phyloP scores from a whole-genome alignment of 2,329 filamentous ascomycete species.

The Westerdykella sp. region DNA sequence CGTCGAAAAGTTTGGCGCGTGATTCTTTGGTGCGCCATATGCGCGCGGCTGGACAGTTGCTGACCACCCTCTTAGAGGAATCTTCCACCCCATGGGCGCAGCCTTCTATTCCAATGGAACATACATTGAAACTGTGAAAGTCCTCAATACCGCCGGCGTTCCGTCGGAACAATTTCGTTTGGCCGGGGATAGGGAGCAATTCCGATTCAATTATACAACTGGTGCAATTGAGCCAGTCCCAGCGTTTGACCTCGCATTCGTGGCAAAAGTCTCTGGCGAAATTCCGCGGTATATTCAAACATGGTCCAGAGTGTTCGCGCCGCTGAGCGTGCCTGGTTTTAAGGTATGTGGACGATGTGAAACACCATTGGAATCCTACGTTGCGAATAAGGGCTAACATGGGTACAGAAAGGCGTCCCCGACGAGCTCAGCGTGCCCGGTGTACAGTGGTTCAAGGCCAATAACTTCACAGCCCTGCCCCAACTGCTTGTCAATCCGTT shows the following conservation, averaged over 20 bases:
- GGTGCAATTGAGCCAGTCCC: conserved; percentile 22
- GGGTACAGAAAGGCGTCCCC: conserved; percentile 31
- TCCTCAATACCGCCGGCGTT: conserved; percentile 30
- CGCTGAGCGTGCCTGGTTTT: conserved; percentile 28
- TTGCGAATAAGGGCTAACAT: conserved; percentile 13
- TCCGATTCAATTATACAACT: conserved; percentile 28
- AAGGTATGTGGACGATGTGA: conserved; percentile 20
- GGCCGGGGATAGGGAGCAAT: conserved; percentile 28
- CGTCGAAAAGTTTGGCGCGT: neutral
- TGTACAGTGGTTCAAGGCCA: conserved; percentile 29
- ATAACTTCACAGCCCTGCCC: conserved; percentile 33
- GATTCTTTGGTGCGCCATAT: conserved; percentile 10
- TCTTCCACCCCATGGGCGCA: conserved; percentile 36
- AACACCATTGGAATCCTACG: conserved; percentile 2
- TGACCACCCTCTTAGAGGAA: conserved; percentile 33
- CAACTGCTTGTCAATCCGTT: conserved; percentile 31
- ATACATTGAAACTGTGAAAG: conserved; percentile 32
- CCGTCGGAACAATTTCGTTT: conserved; percentile 27
- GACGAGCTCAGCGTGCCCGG: conserved; percentile 32
- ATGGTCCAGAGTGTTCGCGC: conserved; percentile 30
- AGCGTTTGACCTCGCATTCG: conserved; percentile 16
- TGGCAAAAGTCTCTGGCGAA: conserved; percentile 23
- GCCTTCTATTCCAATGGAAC: conserved; percentile 36
- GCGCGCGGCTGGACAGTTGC: conserved; percentile 13
- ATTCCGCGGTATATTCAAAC: conserved; percentile 29